phyloP scores from a whole-genome alignment of 306 rosid genomes.

The Quercus alba region DNA sequence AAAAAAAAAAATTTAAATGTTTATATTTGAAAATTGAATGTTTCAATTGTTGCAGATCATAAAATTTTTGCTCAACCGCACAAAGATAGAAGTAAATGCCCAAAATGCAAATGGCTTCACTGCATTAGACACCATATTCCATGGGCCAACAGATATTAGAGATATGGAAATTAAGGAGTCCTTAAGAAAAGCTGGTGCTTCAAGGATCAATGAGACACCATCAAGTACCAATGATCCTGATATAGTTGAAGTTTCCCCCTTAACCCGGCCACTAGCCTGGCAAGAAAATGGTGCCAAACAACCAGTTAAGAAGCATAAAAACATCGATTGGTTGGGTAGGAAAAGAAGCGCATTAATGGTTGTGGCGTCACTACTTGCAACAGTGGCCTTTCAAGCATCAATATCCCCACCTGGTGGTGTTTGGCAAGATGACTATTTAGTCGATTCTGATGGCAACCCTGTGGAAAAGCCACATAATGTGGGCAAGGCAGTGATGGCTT shows the following conservation, averaged over 20 bases:
- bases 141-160: conserved; percentile 18
- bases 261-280: conserved; percentile 4
- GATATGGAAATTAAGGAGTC: conserved; percentile 26
- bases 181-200: conserved; percentile 15
- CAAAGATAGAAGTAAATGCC: conserved; percentile 29
- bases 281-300: conserved; percentile 14
- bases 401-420: conserved; percentile 26
- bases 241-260: neutral
- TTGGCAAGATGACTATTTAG: conserved; percentile 27
- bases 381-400: conserved; percentile 27
- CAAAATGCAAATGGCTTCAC: conserved; percentile 23
- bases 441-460: conserved; percentile 1
- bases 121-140: conserved; percentile 21
- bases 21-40: neutral
- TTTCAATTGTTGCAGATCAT: conserved; percentile 15
- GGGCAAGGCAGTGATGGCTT: conserved; percentile 26
- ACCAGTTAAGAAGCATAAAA: conserved; percentile 7
- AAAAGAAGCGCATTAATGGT: conserved; percentile 28
- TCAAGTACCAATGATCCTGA: conserved; percentile 4
- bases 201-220: neutral
- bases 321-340: conserved; percentile 28
- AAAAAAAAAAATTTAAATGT: too few relatives aligned
- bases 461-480: conserved; percentile 16
- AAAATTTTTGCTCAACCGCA: conserved; percentile 13
- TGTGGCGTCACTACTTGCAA: conserved; percentile 27